Evolutionary conservation across 495 filamentous ascomycete genomes (phyloP).

Genomic region (Neurospora sp.): DNA sequence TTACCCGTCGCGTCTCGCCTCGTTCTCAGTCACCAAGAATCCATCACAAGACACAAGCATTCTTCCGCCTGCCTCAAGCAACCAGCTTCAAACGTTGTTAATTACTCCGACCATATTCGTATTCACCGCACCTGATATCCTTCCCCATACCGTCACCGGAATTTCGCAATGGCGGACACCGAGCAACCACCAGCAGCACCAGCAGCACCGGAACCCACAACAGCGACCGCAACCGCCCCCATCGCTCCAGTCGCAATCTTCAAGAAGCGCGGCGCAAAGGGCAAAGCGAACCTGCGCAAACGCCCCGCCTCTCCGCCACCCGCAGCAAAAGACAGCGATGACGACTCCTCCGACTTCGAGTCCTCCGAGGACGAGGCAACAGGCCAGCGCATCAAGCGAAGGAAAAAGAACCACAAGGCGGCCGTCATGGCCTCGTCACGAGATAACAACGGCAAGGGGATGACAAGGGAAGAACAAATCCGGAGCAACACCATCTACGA

Average conservation of each 20-base stretch:
- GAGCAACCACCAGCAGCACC: slow-evolving; percentile 12
- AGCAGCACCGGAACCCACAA: slow-evolving; percentile 5
- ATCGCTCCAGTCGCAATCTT: slow-evolving; percentile 54
- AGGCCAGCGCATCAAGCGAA: slow-evolving; percentile 65
- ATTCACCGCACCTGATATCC: not conserved
- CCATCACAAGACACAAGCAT: not conserved
- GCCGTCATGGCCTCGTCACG: slow-evolving; percentile 47
- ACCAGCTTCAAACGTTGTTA: not conserved
- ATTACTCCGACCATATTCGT: not conserved
- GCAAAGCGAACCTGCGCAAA: slow-evolving; percentile 73
- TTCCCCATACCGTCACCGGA: not conserved
- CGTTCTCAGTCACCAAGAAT: not conserved
- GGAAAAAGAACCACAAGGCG: slow-evolving; percentile 48
- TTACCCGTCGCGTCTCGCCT: not conserved
- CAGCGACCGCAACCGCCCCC: slow-evolving; percentile 13
- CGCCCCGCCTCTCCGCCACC: slow-evolving; percentile 72
- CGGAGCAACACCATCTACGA: slow-evolving; percentile 43
- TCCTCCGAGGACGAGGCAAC: slow-evolving; percentile 64
- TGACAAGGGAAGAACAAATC: slow-evolving; percentile 20
- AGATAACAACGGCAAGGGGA: slow-evolving; percentile 21
- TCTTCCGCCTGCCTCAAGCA: not conserved
- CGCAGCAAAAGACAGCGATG: slow-evolving; percentile 42
- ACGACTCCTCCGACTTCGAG: slow-evolving; percentile 49
- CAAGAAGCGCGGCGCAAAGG: slow-evolving; percentile 74
- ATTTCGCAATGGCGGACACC: slow-evolving; percentile 10